Conservation (phyloP, 108 stramenopile genomes). For the Licmophora abbreviata region DNA sequence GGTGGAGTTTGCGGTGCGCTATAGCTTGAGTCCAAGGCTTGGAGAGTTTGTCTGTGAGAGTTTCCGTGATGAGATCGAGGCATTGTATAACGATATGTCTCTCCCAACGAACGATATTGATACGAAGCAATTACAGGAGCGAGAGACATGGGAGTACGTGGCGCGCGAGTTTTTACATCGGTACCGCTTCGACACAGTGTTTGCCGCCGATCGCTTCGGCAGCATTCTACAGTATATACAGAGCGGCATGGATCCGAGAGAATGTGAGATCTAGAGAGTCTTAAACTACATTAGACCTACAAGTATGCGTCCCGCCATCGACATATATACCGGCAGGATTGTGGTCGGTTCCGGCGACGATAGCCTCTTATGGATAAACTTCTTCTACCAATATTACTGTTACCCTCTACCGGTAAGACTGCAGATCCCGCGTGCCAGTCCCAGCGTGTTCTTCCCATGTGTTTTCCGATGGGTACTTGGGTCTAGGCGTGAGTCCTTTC, state of each 20-base stretch:
- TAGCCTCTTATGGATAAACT: too few relatives aligned
- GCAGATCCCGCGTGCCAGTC: too few relatives aligned
- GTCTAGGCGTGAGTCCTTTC: too few relatives aligned
- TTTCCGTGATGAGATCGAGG: constrained; percentile 6
- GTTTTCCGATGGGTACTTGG: too few relatives aligned
- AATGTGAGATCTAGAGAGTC: too few relatives aligned
- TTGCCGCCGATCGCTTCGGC: constrained; percentile 11
- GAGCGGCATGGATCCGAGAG: constrained; percentile 8
- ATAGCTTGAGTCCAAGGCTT: constrained; percentile 1
- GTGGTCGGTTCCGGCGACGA: too few relatives aligned
- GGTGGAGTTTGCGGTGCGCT: constrained; percentile 3
- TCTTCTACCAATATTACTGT: too few relatives aligned
- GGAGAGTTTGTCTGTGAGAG: constrained; percentile 3
- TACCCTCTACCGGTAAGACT: too few relatives aligned
- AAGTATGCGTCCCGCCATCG: too few relatives aligned
- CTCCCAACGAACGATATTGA: constrained; percentile 6
- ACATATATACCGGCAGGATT: too few relatives aligned
- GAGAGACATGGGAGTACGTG: constrained; percentile 9
- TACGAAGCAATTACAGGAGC: constrained; percentile 5
- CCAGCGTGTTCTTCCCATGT: too few relatives aligned
- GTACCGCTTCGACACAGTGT: constrained; percentile 9
- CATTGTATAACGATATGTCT: background rate
- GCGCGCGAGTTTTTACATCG: constrained; percentile 10
- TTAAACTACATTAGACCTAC: too few relatives aligned
- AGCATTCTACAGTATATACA: constrained; percentile 10